Evolutionary conservation across 176 grass and related monocot genomes (phyloP), one percentile per base, ranked within the genome.

Genomic region (Phragmites australis): DNA sequence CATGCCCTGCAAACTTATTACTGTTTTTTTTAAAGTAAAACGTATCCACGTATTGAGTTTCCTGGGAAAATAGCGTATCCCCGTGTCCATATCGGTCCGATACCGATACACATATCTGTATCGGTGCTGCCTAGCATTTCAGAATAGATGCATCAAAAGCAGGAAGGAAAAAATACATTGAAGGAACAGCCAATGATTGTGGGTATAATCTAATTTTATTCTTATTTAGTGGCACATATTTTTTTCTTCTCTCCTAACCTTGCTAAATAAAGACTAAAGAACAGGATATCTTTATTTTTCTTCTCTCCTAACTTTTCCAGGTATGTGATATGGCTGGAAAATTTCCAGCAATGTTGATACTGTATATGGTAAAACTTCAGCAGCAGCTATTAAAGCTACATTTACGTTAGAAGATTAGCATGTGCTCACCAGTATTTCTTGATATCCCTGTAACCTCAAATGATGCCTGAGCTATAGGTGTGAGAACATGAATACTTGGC

Each of bases 401-500:
- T 75, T 40, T 79, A 64, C 21, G 40, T 44, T 57, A 7, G 19
- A 57, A 58, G 17, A 64, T 37, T 55, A 60, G 41, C 70, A 84
- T 45, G 25, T 42, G 30, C 90, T 92, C 93, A 96, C 90, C 89
- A 84, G 17, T 73, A 67, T 85, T 88, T 81, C 82, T 87, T 86
- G 93, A 90, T 82, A 75, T 79, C 65, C 81, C 90, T 65, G 80
- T 66, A 54, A 79, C 25, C 56, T 76, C 70, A 80, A 92, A 85
- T 49, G 85, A 64, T 69, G 74, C 37, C 70, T 92, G 93, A 81
- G 65, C 47, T 88, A 86, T 58, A 39, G 90, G 93, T 74, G 82
- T 90, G 75, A 84, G 41, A 57, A 81, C 70, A 87, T 57, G 65
- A 90, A 75, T 14, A 29, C 40, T 53, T 45, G 65, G 72, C 22